Evolutionary conservation across 1,284 basidiomycete genomes (phyloP).

Genomic region (Rhodotorula sp.): DNA sequence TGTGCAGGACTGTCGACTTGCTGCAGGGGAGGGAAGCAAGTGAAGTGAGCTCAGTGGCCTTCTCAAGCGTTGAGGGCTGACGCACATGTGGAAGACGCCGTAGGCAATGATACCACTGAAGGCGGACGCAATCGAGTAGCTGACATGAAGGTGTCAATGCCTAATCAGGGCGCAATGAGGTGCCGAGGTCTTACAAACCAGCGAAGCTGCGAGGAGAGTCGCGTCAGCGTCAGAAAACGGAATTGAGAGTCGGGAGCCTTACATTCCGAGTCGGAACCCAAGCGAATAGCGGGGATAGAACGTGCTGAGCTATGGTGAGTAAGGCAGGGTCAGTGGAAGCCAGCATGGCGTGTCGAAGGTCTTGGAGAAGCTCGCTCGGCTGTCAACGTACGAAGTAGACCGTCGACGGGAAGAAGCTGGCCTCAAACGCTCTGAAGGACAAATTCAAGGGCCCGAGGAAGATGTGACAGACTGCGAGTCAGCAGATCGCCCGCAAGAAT

Average conservation of each 20-base stretch:
- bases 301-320: background rate
- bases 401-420: constrained; percentile 22
- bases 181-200: background rate
- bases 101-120: background rate
- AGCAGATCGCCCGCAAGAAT: no score
- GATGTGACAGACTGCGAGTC: no score
- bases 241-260: no score
- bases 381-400: constrained; percentile 6
- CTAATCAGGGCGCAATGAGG: no score
- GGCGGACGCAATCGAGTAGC: background rate
- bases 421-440: constrained; percentile 18
- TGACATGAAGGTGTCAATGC: no score
- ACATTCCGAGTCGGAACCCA: constrained; percentile 26
- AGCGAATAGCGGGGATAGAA: constrained; percentile 27
- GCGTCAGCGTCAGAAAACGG: no score
- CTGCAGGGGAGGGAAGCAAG: background rate
- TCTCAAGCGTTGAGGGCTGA: background rate
- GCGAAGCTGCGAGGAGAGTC: constrained; percentile 1
- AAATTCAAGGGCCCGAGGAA: no score
- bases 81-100: background rate
- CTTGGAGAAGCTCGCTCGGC: background rate
- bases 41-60: background rate
- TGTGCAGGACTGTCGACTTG: constrained; percentile 13
- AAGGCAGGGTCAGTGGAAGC: background rate
- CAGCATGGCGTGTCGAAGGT: no score